Percentiles rank a stretch among this genome's conserved stretches.
phyloP scores from a whole-genome alignment of 495 filamentous ascomycete species.

The Podospora sp. region DNA sequence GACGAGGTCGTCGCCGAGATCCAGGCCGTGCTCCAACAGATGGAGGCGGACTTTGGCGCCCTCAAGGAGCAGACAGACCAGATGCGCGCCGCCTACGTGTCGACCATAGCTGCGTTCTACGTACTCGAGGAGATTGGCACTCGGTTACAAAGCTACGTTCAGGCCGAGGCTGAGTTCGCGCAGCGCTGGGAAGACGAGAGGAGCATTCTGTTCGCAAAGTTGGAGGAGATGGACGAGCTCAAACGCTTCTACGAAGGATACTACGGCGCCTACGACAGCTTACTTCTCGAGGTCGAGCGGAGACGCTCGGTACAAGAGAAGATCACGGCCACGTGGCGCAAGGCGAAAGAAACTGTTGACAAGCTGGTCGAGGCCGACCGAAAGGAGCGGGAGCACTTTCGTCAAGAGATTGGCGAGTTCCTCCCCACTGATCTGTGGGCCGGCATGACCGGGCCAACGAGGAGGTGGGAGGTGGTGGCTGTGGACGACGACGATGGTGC shows the following conservation, averaged over 20 bases:
- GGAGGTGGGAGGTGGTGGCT: conserved; percentile 48
- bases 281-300: conserved; percentile 80
- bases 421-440: conserved; percentile 91
- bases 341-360: conserved; percentile 74
- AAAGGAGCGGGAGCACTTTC: conserved; percentile 75
- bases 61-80: conserved; percentile 59
- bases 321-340: conserved; percentile 71
- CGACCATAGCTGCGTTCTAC: conserved; percentile 60
- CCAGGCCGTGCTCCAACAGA: conserved; percentile 69
- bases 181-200: conserved; percentile 76
- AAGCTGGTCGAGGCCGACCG: conserved; percentile 75
- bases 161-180: conserved; percentile 70
- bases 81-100: conserved; percentile 51
- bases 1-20: conserved; percentile 90
- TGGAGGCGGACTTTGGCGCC: conserved; percentile 68
- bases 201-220: conserved; percentile 63
- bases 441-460: conserved; percentile 52
- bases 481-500: conserved; percentile 30
- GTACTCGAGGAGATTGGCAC: conserved; percentile 69
- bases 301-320: conserved; percentile 69
- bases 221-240: conserved; percentile 73
- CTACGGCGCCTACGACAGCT: conserved; percentile 75
- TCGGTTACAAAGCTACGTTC: conserved; percentile 67
- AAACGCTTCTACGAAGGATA: conserved; percentile 82
- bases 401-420: conserved; percentile 79